Conservation (phyloP, 148 eudicot genomes). For the Mesembryanthemum crystallinum region DNA sequence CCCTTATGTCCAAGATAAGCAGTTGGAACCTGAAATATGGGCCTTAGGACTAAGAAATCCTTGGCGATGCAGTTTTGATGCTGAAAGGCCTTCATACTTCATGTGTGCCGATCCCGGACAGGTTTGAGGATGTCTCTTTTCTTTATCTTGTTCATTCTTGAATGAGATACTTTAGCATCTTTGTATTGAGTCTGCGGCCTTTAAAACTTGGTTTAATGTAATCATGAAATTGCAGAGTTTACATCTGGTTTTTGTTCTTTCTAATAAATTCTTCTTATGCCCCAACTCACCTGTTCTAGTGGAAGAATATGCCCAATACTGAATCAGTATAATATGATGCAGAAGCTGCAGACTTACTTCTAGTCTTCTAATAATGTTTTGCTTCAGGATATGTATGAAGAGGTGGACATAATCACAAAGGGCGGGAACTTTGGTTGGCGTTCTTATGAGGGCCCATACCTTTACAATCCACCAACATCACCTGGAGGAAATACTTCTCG, state of each 20-base stretch:
- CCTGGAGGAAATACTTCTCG: constrained; percentile 73
- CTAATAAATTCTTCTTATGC: too few species aligned
- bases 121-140: constrained; percentile 32
- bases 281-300: neutral
- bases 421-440: constrained; percentile 91
- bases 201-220: too few species aligned
- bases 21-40: constrained; percentile 76
- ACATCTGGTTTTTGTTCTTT: neutral
- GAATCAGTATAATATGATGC: neutral
- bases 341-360: constrained; percentile 1
- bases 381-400: constrained; percentile 58
- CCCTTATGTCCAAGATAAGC: constrained; percentile 54
- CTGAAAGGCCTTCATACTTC: constrained; percentile 79
- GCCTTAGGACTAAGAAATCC: constrained; percentile 82
- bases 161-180: neutral
- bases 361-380: neutral
- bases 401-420: constrained; percentile 69
- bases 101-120: constrained; percentile 84
- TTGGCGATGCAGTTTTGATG: constrained; percentile 92
- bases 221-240: neutral
- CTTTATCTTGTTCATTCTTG: neutral
- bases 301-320: neutral
- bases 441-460: constrained; percentile 52
- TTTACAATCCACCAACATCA: constrained; percentile 44
- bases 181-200: neutral